A percentile compares a stretch with the other conserved stretches of the same genome.
phyloP scores from a whole-genome alignment of 202 grass and related monocot genomes.

The Alloteropsis angusta region DNA sequence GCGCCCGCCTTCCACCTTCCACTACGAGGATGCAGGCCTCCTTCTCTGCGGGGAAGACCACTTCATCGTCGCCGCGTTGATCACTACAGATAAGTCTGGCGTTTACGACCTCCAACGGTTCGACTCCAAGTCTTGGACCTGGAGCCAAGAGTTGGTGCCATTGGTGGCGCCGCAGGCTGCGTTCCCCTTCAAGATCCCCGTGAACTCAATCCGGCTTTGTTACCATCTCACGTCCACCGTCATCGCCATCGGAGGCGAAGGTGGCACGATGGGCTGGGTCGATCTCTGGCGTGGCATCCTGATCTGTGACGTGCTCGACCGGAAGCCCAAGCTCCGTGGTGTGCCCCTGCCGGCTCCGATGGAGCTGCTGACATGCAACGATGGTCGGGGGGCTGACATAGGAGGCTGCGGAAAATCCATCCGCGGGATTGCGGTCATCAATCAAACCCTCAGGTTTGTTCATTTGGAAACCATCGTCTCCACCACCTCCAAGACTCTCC shows the following conservation, averaged over 20 bases:
- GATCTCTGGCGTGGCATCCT: not conserved
- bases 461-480: not conserved
- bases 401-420: not conserved
- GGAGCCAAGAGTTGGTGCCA: not conserved
- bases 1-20: not conserved
- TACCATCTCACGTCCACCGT: not conserved
- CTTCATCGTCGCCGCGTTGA: not conserved
- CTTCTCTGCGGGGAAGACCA: not conserved
- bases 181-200: not conserved
- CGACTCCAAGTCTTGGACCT: no score
- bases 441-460: not conserved
- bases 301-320: not conserved
- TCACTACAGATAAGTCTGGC: not conserved
- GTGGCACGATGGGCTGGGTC: not conserved
- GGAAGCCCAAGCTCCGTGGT: not conserved
- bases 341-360: not conserved
- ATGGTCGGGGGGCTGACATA: not conserved
- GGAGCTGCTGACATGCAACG: not conserved
- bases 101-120: not conserved
- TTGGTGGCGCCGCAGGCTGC: not conserved
- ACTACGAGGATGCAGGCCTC: not conserved
- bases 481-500: no score
- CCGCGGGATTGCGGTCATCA: not conserved
- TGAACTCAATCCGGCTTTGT: not conserved
- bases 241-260: not conserved